Conservation (phyloP, 2,329 filamentous ascomycete genomes). For the Leptographium flavum region DNA sequence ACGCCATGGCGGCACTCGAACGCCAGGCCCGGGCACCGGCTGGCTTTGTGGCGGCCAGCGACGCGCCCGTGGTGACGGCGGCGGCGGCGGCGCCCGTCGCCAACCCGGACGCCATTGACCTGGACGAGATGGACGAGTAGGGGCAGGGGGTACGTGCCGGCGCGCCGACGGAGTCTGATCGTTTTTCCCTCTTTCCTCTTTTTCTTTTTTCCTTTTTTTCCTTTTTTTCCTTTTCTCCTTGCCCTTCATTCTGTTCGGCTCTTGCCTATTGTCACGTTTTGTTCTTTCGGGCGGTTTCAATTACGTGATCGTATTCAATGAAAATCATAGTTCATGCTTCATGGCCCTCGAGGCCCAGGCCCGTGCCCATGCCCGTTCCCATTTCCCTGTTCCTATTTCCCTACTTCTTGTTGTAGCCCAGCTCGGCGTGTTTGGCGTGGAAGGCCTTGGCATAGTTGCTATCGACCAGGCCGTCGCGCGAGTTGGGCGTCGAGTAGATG, state of each 20-base stretch:
- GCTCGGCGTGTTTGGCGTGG: constrained; percentile 44
- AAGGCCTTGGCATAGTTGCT: constrained; percentile 44
- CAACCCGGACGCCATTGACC: constrained; percentile 78
- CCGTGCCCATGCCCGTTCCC: no score
- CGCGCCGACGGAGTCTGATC: background rate
- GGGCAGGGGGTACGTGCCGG: background rate
- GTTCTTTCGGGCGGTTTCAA: no score
- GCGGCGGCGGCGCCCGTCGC: constrained; percentile 30
- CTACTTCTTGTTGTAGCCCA: constrained; percentile 25
- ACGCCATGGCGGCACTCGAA: constrained; percentile 84
- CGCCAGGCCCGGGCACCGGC: constrained; percentile 75
- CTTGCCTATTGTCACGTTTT: background rate
- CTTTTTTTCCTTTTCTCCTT: constrained; percentile 1
- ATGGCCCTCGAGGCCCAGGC: no score
- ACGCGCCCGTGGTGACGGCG: constrained; percentile 41
- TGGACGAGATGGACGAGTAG: constrained; percentile 55
- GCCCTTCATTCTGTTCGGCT: no score
- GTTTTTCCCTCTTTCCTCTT: constrained; percentile 2
- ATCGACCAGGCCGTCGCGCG: constrained; percentile 50
- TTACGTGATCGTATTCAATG: no score
- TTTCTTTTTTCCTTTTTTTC: constrained; percentile 3
- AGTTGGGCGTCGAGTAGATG: constrained; percentile 51
- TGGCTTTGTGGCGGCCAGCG: constrained; percentile 82
- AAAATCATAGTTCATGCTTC: no score
- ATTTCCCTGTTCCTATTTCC: no score